Base-by-base conservation (phyloP, 2,329 filamentous ascomycete species). In the Pyrenophora tritici-repentis region DNA sequence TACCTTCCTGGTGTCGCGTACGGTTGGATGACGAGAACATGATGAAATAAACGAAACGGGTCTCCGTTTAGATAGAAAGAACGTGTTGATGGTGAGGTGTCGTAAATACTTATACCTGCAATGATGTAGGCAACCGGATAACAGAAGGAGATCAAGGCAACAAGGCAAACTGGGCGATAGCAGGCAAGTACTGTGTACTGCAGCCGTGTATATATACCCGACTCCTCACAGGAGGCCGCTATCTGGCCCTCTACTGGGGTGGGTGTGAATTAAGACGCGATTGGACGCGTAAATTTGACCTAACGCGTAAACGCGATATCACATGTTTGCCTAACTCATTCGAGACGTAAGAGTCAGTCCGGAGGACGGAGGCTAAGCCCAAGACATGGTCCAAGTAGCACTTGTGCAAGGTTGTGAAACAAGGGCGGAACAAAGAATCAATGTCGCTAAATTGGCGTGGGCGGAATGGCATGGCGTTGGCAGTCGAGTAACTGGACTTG, bases 251-350 rank as follows among this genome's bases (percentile, higher is more conserved):
- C 53, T 56, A 60, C 62, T 35, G 51, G 61, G 62, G 60, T 53
- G 49, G 42, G 47, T 48, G 59, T 61, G 58, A 65, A 63, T 50
- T 52, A 41, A 33, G 55, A 67, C 65, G 64, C 63, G 66, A 69
- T 73, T 72, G 71, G 69, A 72, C 71, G 62, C 66, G 69, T 65
- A 43, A 47, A 59, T 18, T 24, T 24, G 52, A 44, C 43, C 47
- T 47, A 61, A 71, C 67, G 54, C 65, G 66, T 50, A 39, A 60
- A 62, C 71, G 62, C 72, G 71, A 58, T 66, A 71, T 75, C 72
- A 74, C 70, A 68, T 73, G 68, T 40, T 47, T 43, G 50, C 61
- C 29, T 68, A 54, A 55, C 61, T 16, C 4, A 50, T 59, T 54
- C 35, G 48, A 59, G 51, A 46, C 17, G 43, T 58, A 66, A 67